Percentiles rank a stretch among this genome's conserved stretches.
Evolutionary conservation across 192 early-diverging fungal genomes (phyloP).

Genomic region (Coemansia erecta): DNA sequence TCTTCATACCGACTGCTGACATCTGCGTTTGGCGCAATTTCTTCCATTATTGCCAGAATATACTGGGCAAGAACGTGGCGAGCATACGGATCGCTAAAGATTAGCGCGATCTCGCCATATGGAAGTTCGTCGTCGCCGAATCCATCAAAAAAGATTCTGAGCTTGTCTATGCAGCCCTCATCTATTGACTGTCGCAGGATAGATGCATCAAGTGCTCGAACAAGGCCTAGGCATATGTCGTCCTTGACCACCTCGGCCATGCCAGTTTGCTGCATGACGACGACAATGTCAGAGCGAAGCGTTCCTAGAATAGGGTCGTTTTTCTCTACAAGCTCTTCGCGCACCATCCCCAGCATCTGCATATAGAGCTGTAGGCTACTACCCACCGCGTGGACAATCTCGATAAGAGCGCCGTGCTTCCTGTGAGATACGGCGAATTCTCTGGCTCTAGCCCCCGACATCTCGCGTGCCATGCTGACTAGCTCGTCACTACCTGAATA

Average conservation of each 20-base stretch:
- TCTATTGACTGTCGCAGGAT: slow-evolving; percentile 37
- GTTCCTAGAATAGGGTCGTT: slow-evolving; percentile 28
- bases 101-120: slow-evolving; percentile 48
- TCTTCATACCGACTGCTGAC: slow-evolving; percentile 23
- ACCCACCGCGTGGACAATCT: slow-evolving; percentile 28
- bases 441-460: slow-evolving; percentile 9
- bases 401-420: slow-evolving; percentile 13
- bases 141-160: slow-evolving; percentile 39
- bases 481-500: slow-evolving; percentile 17
- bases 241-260: slow-evolving; percentile 15
- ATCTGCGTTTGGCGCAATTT: slow-evolving; percentile 28
- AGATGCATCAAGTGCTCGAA: slow-evolving; percentile 41
- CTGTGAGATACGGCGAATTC: slow-evolving; percentile 10
- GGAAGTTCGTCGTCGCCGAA: slow-evolving; percentile 23
- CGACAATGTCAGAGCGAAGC: slow-evolving; percentile 37
- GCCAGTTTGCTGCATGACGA: slow-evolving; percentile 38
- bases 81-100: slow-evolving; percentile 41
- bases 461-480: slow-evolving; percentile 29
- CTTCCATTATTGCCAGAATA: slow-evolving; percentile 31
- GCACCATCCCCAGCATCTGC: slow-evolving; percentile 36
- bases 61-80: slow-evolving; percentile 38
- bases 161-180: slow-evolving; percentile 18
- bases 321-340: slow-evolving; percentile 28
- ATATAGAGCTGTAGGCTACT: slow-evolving; percentile 37
- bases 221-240: slow-evolving; percentile 40